These are phyloP conservation scores for Talaromyces funiculosus DNA, from an alignment of 2,329 filamentous ascomycete genomes.

Conservation along the genomic window DNA sequence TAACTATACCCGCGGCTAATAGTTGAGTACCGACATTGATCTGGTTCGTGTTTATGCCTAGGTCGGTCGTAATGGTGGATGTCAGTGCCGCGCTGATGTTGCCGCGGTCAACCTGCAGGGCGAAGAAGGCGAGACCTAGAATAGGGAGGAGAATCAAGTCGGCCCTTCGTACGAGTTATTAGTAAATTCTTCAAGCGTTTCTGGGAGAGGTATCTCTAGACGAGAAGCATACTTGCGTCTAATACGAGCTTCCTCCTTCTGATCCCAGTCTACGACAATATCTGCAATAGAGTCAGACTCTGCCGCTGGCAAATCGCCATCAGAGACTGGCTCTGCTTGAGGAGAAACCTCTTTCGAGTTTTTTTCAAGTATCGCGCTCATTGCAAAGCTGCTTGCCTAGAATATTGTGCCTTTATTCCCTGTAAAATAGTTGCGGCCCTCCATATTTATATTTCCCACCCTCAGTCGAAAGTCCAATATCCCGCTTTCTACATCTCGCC, in stretches of 20 bases:
- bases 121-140: slow-evolving; percentile 26
- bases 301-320: slow-evolving; percentile 13
- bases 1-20: slow-evolving; percentile 47
- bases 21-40: slow-evolving; percentile 53
- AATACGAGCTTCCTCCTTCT: slow-evolving; percentile 21
- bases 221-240: slow-evolving; percentile 21
- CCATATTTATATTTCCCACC: background rate
- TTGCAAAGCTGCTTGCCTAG: background rate
- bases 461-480: background rate
- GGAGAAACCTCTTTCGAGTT: background rate
- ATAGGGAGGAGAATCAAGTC: slow-evolving; percentile 28
- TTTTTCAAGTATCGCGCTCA: background rate
- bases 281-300: slow-evolving; percentile 16
- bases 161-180: slow-evolving; percentile 16
- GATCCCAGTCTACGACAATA: slow-evolving; percentile 25
- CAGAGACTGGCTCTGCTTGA: background rate
- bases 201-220: background rate
- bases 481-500: background rate
- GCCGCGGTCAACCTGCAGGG: slow-evolving; percentile 26
- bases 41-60: slow-evolving; percentile 47
- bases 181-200: background rate
- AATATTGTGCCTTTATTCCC: no score
- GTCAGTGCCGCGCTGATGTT: slow-evolving; percentile 50
- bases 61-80: slow-evolving; percentile 48
- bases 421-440: background rate